Base-by-base conservation (phyloP, 2,329 filamentous ascomycete genomes). In the Fusarium hainanense region DNA sequence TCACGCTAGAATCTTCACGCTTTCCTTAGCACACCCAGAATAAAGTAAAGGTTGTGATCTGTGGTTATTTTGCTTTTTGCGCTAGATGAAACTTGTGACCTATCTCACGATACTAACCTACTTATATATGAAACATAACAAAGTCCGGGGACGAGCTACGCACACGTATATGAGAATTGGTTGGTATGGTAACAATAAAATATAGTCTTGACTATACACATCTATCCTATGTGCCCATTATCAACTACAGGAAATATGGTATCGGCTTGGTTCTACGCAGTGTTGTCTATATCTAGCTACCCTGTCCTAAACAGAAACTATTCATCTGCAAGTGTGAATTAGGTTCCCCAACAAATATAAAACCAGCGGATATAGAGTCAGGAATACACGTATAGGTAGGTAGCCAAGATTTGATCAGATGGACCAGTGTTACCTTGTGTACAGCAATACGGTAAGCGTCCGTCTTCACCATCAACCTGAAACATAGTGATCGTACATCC, bases 391-490 rank as follows among this genome's bases (percentile, higher is more conserved):
- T 37, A 37, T 37, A 37, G 34, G 34, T 37, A 37, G 34, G 34
- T 52, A 21, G 49, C 18, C 49, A 52, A 52, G 34, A 34, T n/a
- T 50, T 62, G n/a, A 58, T 54, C 30, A 20, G 27, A 56, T 25
- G 42, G 34, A 28, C 7, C 28, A 18, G 21, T 37, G 25, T 32
- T 30, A 23, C 52, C 16, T 21, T 54, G 18, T n/a, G 21, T n/a
- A 37, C 34, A 37, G 34, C n/a, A 28, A 42, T 56, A 41, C 18
- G 30, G 34, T 40, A 37, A 56, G 59, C 28, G 50, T 71, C 52
- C 28, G 50, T 71, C 52, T 59, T 71, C 43, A 50, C 66, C 69
- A 63, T 58, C 49, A 55, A 74, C 71, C 71, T 74, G 71, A 74
- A 74, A 74, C 71, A 62, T 27, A 56, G 44, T 54, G 44, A 57